Evolutionary conservation across 1,284 basidiomycete genomes (phyloP).

Genomic region (Ceratobasidium theobromae): DNA sequence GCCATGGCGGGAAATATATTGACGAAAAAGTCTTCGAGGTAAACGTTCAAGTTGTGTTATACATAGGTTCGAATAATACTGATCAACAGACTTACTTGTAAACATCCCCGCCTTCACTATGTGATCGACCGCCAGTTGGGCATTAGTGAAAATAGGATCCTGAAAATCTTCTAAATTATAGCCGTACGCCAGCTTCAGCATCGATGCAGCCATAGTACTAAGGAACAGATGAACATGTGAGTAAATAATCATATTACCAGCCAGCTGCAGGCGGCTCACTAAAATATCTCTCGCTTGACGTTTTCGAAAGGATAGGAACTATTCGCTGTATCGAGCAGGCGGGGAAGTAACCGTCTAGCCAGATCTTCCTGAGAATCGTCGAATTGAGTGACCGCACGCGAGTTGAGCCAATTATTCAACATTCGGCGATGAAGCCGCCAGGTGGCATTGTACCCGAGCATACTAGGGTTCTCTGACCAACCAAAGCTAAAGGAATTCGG

Average conservation of each 20-base stretch:
- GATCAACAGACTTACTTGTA: neutral
- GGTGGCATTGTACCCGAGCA: neutral
- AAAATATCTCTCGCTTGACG: neutral
- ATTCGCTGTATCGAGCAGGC: neutral
- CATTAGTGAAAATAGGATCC: neutral
- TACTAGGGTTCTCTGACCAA: neutral
- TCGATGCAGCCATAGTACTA: neutral
- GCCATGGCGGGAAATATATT: neutral
- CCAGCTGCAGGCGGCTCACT: neutral
- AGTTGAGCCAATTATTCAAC: neutral
- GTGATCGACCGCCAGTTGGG: neutral
- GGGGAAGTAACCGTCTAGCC: neutral
- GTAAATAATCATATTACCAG: neutral
- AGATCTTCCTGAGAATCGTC: neutral
- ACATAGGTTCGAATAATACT: neutral
- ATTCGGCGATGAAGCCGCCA: conserved; percentile 8
- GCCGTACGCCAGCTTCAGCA: neutral
- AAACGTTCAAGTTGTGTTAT: neutral
- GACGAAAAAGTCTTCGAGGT: conserved; percentile 9
- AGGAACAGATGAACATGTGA: neutral
- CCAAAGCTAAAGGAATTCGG: neutral
- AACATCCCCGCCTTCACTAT: neutral
- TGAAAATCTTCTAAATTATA: neutral
- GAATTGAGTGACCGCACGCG: neutral
- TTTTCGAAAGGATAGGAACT: neutral